These are phyloP conservation scores for Ophiocordyceps robertsii DNA, from an alignment of 2,329 filamentous ascomycete species.

Conservation along the genomic window DNA sequence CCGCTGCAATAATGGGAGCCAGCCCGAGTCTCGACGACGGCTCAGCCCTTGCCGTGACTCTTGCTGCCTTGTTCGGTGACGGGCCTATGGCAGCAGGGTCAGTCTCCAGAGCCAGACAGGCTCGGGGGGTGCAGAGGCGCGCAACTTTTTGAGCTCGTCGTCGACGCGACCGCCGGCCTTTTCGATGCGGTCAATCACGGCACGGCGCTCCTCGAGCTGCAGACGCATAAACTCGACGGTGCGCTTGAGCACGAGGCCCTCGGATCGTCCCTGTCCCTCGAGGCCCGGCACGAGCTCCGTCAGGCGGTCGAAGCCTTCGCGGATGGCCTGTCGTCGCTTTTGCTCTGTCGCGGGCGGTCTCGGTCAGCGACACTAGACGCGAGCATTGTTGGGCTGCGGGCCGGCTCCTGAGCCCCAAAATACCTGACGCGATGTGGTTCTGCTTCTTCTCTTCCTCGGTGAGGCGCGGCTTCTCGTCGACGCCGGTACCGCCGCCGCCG, in stretches of 20 bases:
- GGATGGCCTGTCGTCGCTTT: conserved; percentile 48
- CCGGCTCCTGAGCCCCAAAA: not conserved
- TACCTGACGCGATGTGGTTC: conserved; percentile 41
- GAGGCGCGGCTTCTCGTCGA: conserved; percentile 35
- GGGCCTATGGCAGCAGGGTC: not conserved
- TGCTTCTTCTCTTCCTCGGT: conserved; percentile 42
- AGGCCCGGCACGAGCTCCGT: conserved; percentile 70
- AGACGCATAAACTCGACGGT: conserved; percentile 53
- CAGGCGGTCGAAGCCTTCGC: conserved; percentile 71
- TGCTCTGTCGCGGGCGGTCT: conserved; percentile 18
- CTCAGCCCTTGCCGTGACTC: conserved; percentile 1
- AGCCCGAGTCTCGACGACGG: not conserved
- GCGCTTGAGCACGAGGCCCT: conserved; percentile 66
- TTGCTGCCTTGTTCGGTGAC: conserved; percentile 5
- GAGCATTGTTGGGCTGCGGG: not conserved
- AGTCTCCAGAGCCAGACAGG: not conserved
- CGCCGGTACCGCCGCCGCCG: conserved; percentile 7
- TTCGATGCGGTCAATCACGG: conserved; percentile 45
- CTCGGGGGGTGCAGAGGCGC: not conserved
- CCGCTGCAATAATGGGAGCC: not conserved
- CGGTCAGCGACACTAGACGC: not conserved
- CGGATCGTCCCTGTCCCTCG: conserved; percentile 70
- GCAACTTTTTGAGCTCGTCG: conserved; percentile 27
- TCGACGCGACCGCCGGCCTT: conserved; percentile 42
- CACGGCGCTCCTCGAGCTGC: conserved; percentile 43